Evolutionary conservation across 495 filamentous ascomycete genomes (phyloP).

Genomic region (Lentithecium fluviatile): DNA sequence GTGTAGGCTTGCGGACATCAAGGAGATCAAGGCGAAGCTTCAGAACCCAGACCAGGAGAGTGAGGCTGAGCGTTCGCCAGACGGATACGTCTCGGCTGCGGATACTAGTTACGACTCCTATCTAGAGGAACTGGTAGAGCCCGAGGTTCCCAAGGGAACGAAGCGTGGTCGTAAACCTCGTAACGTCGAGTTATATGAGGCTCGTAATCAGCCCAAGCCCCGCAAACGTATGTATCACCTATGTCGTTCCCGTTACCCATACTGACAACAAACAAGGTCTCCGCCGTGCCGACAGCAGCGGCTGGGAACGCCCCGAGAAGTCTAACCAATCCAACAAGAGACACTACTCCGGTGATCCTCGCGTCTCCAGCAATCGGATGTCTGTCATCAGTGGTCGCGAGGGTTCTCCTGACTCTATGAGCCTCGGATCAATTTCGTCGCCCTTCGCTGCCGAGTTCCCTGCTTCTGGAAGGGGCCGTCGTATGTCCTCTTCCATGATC

Average conservation of each 20-base stretch:
- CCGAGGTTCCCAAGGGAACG: background rate
- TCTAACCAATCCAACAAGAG: background rate
- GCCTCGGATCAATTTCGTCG: no score
- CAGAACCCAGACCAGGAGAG: background rate
- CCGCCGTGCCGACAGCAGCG: constrained; percentile 1
- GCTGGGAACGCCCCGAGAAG: constrained; percentile 12
- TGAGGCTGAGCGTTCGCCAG: background rate
- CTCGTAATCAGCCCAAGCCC: background rate
- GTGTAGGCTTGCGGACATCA: constrained; percentile 16
- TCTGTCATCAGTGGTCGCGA: no score
- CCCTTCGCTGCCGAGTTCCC: no score
- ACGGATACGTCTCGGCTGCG: background rate
- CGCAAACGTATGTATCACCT: constrained; percentile 5
- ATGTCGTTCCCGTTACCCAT: background rate
- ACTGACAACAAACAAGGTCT: constrained; percentile 1
- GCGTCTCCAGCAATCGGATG: no score
- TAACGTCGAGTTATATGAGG: background rate
- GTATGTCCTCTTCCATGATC: no score
- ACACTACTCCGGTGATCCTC: background rate
- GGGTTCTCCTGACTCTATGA: no score
- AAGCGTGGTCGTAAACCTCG: constrained; percentile 4
- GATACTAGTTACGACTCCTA: background rate
- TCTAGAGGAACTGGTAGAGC: constrained; percentile 9
- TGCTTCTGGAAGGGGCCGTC: no score
- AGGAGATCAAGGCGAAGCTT: constrained; percentile 21